These are phyloP conservation scores for Oryza australiensis DNA, from an alignment of 176 grass and related monocot genomes.

Conservation along the genomic window DNA sequence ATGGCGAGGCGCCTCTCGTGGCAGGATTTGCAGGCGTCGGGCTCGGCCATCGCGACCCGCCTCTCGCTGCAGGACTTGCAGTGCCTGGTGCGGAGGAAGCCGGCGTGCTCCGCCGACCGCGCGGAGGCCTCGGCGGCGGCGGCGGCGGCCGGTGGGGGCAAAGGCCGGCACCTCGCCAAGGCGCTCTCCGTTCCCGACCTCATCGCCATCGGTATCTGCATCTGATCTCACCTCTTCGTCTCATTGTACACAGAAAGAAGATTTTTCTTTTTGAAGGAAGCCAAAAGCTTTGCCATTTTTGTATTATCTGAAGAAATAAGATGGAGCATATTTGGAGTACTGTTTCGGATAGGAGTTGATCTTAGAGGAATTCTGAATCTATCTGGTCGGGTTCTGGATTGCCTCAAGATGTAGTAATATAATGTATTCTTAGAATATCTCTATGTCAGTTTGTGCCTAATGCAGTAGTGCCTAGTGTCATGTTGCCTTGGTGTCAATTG, in stretches of 20 bases:
- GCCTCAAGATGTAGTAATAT: not conserved
- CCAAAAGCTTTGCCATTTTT: no score
- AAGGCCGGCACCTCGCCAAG: slow-evolving; percentile 47
- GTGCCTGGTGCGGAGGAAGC: slow-evolving; percentile 52
- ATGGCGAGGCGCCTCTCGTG: not conserved
- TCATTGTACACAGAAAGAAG: not conserved
- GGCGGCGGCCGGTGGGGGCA: not conserved
- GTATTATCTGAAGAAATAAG: no score
- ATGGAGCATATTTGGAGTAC: not conserved
- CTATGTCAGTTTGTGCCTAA: not conserved
- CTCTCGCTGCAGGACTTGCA: slow-evolving; percentile 36
- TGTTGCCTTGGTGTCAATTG: not conserved
- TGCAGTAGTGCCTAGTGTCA: not conserved
- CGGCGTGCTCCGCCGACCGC: slow-evolving; percentile 12
- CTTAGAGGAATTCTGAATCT: not conserved
- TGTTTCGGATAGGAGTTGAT: not conserved
- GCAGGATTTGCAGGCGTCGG: not conserved
- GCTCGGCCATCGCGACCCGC: not conserved
- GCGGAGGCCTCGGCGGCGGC: not conserved
- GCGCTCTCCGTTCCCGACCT: slow-evolving; percentile 67
- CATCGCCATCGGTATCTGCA: slow-evolving; percentile 55
- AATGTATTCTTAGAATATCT: not conserved
- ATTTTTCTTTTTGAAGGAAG: no score
- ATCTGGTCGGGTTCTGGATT: not conserved
- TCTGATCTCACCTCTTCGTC: not conserved